Evolutionary conservation across 164 flowering plant species (phyloP).

Genomic region (Brasenia schreberi): DNA sequence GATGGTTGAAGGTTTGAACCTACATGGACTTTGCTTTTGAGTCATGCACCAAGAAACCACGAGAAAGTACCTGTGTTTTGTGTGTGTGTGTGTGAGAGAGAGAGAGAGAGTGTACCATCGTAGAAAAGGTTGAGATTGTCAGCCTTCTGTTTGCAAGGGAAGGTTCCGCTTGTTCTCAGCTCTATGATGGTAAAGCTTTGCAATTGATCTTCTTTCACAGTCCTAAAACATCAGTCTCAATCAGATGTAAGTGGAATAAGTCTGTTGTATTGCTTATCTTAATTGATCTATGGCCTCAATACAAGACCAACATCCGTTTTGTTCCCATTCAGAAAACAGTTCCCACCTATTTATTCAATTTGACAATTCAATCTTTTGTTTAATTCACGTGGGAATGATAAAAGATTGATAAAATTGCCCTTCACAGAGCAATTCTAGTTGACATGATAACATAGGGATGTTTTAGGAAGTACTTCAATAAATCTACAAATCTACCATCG

Average conservation of each 20-base stretch:
- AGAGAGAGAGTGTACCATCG: neutral
- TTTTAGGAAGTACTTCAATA: neutral
- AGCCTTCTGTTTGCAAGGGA: conserved; percentile 18
- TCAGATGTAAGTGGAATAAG: neutral
- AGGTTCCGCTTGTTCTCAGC: conserved; percentile 48
- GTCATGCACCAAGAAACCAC: neutral
- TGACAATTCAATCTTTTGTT: neutral
- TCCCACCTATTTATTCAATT: too few species aligned
- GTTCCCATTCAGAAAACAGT: too few species aligned
- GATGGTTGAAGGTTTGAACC: neutral
- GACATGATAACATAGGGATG: neutral
- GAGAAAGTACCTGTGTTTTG: neutral
- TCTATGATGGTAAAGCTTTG: conserved; percentile 69
- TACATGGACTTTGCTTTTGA: neutral
- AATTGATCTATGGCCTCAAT: too few species aligned
- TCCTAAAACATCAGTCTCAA: conserved; percentile 31
- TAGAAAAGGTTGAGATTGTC: neutral
- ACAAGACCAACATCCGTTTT: too few species aligned
- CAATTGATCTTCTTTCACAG: conserved; percentile 72
- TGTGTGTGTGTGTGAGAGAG: neutral
- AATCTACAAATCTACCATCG: neutral
- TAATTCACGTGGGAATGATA: neutral
- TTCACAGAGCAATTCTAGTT: neutral
- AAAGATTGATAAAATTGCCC: neutral
- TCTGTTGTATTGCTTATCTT: too few species aligned